Evolutionary conservation across 2,329 filamentous ascomycete species (phyloP), one percentile per base, ranked within the genome.

Genomic region (Myriangium duriaei): DNA sequence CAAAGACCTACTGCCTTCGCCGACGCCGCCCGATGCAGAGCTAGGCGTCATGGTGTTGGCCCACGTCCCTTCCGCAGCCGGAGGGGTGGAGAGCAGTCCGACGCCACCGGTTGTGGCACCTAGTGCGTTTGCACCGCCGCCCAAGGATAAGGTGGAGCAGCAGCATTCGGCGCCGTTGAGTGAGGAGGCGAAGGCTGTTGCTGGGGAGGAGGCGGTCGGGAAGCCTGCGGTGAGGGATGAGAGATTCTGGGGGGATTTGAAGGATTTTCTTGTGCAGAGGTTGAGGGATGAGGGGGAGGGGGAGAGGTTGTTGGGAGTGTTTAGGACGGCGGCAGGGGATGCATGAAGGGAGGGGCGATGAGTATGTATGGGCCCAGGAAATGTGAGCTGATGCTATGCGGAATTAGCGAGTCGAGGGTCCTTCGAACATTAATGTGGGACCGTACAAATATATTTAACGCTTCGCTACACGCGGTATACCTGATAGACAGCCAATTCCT

Each of bases 1-100:
- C 4, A 73, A 74, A 40, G 87, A 94, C 41, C 55, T 92, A 1
- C 48, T 87, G 1, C 30, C 49, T 11, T 59, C 55, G 30, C 49
- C 56, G 15, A 54, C 55, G 39, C 55, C 53, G 4, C 41, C 53
- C 6, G 49, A 51, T 19, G 66, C 88, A 0, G 86, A 94, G 57
- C 78, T 96, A 45, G 76, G 76, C 1, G 72, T 95, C 39, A 96
- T 96, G 86, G 70, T 95, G 13, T 75, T 94, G 55, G 86, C 84
- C 11, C 74, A 68, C 2, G 44, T 42, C 4, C 48, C 44, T 2
- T 29, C 30, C 3, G 31, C 39, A 5, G 37, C 42, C 10, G 29
- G 46, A n/a, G 45, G 37, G 15, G 28, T 55, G 43, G 54, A 53
- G n/a, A 48, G 50, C 28, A 51, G 51, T 9, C 49, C 46, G 42